Evolutionary conservation across 73 alveolate species (phyloP), one percentile per base, ranked within the genome.

Genomic region (Loxodes magnus): DNA sequence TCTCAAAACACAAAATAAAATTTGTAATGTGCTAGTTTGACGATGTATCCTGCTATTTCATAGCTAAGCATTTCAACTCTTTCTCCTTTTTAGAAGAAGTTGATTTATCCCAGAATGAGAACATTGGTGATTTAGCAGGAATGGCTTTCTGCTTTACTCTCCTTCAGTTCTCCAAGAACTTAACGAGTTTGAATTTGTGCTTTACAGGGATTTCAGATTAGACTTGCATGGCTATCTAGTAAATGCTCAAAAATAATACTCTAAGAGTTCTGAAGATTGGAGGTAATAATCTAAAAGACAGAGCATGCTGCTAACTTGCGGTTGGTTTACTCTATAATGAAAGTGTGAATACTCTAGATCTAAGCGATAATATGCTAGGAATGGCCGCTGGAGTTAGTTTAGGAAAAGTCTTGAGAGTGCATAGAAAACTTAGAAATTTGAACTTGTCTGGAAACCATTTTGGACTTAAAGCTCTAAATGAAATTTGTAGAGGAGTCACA

Each of bases 361-460:
- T 46, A 7, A 22, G 35, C 2, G 27, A 46, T 10, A 46, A 16
- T 25, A 17, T 14, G 0, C 9, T 46, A 9, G 59, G 27, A 46
- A 16, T 2, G 9, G 59, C 59, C 15, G 7, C 53, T 25, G 59
- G 59, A 10, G 43, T 46, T 1, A 41, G 43, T 46, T 22, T 46
- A 5, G 51, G 43, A 10, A 46, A 46, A 24, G 59, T 46, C 10
- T 9, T 46, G 10, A 46, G 59, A 2, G 27, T 46, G 6, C 22
- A 46, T 46, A 16, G 59, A 25, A 25, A 20, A 7, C 27, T 46
- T n/a, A 46, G 27, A 46, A 41, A 41, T n/a, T 19, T 46, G 0
- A 10, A 12, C 1, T 10, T 46, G n/a, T 16, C 53, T n/a, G 5
- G 7, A 7, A 46, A 19, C 59, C 22, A 12, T 1, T 10, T 46